phyloP scores from a whole-genome alignment of 2,329 filamentous ascomycete species.

The Ascosphaera acerosa region DNA sequence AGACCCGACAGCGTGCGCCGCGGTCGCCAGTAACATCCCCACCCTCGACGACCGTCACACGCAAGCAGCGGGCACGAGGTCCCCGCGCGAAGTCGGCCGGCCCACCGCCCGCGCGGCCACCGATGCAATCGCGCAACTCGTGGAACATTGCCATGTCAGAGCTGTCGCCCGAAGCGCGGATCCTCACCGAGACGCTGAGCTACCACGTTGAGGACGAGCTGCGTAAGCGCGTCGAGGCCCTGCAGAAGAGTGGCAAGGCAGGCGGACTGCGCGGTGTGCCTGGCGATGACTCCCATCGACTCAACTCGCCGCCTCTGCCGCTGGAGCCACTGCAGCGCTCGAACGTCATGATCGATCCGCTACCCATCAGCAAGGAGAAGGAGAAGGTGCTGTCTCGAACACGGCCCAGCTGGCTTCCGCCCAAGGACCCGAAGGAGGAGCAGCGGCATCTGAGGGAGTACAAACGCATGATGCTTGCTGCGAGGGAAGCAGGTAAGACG shows the following conservation, averaged over 20 bases:
- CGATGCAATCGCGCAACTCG: slow-evolving; percentile 29
- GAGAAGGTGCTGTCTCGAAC: slow-evolving; percentile 38
- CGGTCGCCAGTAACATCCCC: slow-evolving; percentile 16
- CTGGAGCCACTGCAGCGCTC: slow-evolving; percentile 36
- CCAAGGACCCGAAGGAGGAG: slow-evolving; percentile 66
- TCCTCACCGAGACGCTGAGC: slow-evolving; percentile 33
- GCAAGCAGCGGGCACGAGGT: slow-evolving; percentile 14
- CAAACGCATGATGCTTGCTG: slow-evolving; percentile 38
- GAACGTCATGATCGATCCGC: slow-evolving; percentile 38
- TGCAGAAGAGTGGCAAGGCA: slow-evolving; percentile 20
- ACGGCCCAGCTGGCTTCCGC: slow-evolving; percentile 41
- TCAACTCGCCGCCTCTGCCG: no score
- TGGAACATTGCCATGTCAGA: slow-evolving; percentile 32
- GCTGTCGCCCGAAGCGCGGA: slow-evolving; percentile 33
- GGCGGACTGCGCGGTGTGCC: slow-evolving; percentile 11
- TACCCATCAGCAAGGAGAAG: slow-evolving; percentile 41
- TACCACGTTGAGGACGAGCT: slow-evolving; percentile 27
- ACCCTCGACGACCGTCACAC: slow-evolving; percentile 17
- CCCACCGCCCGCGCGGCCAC: slow-evolving; percentile 11
- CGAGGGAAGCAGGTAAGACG: slow-evolving; percentile 29
- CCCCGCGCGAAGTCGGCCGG: slow-evolving; percentile 7
- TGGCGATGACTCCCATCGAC: no score
- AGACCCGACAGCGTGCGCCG: no score
- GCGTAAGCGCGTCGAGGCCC: slow-evolving; percentile 20
- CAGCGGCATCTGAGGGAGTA: slow-evolving; percentile 57